Evolutionary conservation across 129 eudicot genomes (phyloP), one percentile per base, ranked within the genome.

Genomic region (Tagetes patula): DNA sequence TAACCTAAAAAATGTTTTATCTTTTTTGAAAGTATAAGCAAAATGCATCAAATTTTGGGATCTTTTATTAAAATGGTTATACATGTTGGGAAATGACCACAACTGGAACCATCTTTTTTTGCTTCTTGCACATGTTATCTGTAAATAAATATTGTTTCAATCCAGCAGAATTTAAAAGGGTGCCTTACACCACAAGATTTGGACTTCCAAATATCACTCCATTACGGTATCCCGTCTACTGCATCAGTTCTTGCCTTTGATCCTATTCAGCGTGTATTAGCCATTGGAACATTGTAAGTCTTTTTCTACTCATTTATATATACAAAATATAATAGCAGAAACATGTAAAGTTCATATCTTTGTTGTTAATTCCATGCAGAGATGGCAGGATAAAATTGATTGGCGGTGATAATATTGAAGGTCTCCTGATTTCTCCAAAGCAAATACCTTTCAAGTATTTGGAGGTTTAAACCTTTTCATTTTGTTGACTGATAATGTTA

Each of bases 321-420:
- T 6, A 43, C 54, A 20, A n/a, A 11, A 11, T 9, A 0, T 30
- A 20, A 55, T 48, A 47, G 39, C 34, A 58, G 67, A 45, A 72
- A 60, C 58, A 58, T 72, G 59, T 59, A 73, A 43, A 14, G 37
- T 53, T 52, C 49, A 14, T 50, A 53, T 71, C 30, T 71, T 2
- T 60, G 8, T 36, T 65, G 8, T 70, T 41, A 20, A 61, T 52
- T 58, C 67, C 37, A 46, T 67, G 70, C 88, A 95, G 99, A 83
- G 99, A 95, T 87, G 99, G 99, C 69, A 90, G 96, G 83, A 95
- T 95, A 65, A 95, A 95, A 83, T 85, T 95, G 52, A 85, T 91
- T 46, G 99, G 99, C 38, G 96, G 97, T 62, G 94, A 91, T 77
- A 91, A 87, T 71, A 81, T 95, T 62, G 99, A 95, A 84, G 97